These are phyloP conservation scores for Trichoderma sp. DNA, from an alignment of 2,329 filamentous ascomycete species.

Conservation along the genomic window DNA sequence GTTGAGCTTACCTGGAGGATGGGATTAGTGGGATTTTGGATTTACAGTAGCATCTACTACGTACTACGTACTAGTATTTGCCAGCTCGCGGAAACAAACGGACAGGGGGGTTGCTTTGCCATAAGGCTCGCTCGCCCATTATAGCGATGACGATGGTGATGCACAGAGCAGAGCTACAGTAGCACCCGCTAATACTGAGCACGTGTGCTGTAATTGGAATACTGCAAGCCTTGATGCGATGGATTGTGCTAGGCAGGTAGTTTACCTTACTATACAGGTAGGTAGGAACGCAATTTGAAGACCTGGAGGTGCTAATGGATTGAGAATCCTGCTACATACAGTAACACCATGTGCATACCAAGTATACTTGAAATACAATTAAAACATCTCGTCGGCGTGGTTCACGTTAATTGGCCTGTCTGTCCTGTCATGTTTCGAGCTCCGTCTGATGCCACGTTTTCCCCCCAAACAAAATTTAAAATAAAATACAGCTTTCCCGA, in stretches of 20 bases:
- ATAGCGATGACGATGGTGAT: neutral
- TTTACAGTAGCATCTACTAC: too few species aligned
- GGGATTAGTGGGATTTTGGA: slow-evolving; percentile 1
- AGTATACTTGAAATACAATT: neutral
- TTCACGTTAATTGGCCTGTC: neutral
- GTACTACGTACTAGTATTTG: too few species aligned
- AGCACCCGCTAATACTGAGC: neutral
- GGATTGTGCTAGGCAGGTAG: neutral
- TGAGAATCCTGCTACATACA: neutral
- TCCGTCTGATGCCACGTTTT: slow-evolving; percentile 5
- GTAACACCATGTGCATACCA: too few species aligned
- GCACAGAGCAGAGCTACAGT: neutral
- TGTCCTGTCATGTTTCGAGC: neutral
- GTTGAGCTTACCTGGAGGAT: slow-evolving; percentile 5
- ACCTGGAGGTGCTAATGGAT: neutral
- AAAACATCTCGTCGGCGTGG: neutral
- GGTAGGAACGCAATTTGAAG: neutral
- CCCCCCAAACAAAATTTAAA: neutral
- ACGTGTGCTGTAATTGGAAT: neutral
- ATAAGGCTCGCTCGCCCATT: neutral
- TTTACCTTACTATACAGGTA: too few species aligned
- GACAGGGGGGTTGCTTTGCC: neutral
- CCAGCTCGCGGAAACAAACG: neutral
- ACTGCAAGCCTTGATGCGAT: neutral
- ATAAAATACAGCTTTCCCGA: neutral